These are phyloP conservation scores for Salix udensis DNA, from an alignment of 345 rosid species.

Conservation along the genomic window DNA sequence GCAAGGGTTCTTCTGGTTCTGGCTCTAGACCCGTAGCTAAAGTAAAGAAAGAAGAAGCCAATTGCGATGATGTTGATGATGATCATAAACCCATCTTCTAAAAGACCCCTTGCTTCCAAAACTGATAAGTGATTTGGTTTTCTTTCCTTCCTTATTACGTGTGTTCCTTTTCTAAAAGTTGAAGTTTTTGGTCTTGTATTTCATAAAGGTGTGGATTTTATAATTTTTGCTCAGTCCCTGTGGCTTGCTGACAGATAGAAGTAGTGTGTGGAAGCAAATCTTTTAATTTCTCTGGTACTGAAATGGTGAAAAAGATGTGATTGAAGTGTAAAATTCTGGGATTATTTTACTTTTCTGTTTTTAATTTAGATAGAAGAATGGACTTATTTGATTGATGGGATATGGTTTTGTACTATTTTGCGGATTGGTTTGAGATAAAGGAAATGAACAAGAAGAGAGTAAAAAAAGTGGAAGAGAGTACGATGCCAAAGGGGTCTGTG, in stretches of 20 bases:
- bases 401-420: neutral
- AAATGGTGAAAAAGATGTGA: neutral
- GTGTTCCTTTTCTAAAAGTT: neutral
- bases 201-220: neutral
- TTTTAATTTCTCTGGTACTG: neutral
- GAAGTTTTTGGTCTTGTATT: neutral
- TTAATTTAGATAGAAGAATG: neutral
- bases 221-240: neutral
- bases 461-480: slow-evolving; percentile 32
- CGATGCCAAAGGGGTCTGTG: slow-evolving; percentile 29
- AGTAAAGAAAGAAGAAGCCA: slow-evolving; percentile 38
- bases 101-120: slow-evolving; percentile 32
- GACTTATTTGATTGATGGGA: neutral
- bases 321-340: neutral
- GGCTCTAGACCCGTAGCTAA: slow-evolving; percentile 27
- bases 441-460: slow-evolving; percentile 50
- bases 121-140: slow-evolving; percentile 37
- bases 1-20: slow-evolving; percentile 23
- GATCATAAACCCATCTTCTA: slow-evolving; percentile 45
- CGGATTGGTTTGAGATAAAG: slow-evolving; percentile 27
- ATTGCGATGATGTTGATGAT: slow-evolving; percentile 13
- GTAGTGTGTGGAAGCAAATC: neutral
- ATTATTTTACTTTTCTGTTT: neutral
- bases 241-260: neutral
- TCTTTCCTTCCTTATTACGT: neutral